Evolutionary conservation across 768 basidiomycete species (phyloP), one percentile per base, ranked within the genome.

Genomic region (Auricularia sp.): DNA sequence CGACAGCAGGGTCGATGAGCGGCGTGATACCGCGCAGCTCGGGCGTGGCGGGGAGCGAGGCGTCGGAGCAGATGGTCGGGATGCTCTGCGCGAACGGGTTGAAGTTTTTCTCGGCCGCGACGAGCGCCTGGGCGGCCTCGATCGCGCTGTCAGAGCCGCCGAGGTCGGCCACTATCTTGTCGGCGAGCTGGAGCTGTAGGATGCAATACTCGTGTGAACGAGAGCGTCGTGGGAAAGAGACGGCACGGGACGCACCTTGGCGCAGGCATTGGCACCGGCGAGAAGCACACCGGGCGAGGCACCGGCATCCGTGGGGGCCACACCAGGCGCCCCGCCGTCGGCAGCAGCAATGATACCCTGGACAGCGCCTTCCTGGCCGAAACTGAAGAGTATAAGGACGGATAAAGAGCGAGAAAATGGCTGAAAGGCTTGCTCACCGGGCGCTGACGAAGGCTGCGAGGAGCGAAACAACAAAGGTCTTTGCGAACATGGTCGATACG

Each of bases 1-100:
- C 64, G 37, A 37, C 64, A 39, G 24, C 61, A 35, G 21, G 58
- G 58, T 33, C 56, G 42, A 39, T 54, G 64, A 37, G 64, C 36
- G 33, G 66, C 24, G 56, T 59, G 29, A 59, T 59, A 18, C 56
- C 56, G 29, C 56, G 56, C 33, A 59, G 56, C 24, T 4, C 56
- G 56, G 56, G 24, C 24, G 56, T n/a, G 4, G 56, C 56, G 56
- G 56, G 56, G 24, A 59, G 56, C 56, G 56, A 59, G 6, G 56
- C 24, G 56, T 59, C 56, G 29, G 56, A 24, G 56, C 56, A 59
- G 34, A 59, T 59, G 29, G 56, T 35, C 56, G 56, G 56, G 34
- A 59, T 59, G 24, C 29, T 33, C 34, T 33, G 29, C 29, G 24
- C 56, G 56, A 59, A 59, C 56, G 56, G 56, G 34, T 59, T 59